Base-by-base conservation (phyloP, 2,329 filamentous ascomycete species). In the Botrytis fabae region DNA sequence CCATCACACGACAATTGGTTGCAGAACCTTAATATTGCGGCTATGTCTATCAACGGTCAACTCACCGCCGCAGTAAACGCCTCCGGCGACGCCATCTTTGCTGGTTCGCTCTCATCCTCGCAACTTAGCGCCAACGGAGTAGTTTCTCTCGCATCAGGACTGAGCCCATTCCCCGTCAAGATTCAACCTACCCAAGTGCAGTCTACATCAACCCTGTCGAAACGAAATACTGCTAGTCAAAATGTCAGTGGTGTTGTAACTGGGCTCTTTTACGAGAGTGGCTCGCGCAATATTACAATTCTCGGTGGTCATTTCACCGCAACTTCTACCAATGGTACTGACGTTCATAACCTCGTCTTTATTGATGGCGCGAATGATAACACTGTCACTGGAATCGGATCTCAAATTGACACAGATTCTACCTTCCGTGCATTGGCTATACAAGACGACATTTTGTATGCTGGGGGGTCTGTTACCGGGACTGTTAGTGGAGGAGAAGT, bases 1-100 rank as follows among this genome's bases (percentile, higher is more conserved):
- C 93, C 93, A 4, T 97, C 94, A 5, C 86, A 88, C 75, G 87
- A 86, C 73, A 96, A 96, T 80, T 99, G 96, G 96, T 85, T 99
- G 25, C 90, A 94, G 80, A 96, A 97, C 77, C 83, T 98, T 28
- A 82, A 90, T 51, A 84, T 89, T 10, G 83, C 88, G 12, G 86
- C 90, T 46, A 90, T 93, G 71, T 85, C 88, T 10, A 88, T 97
- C 78, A 86, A 87, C 73, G 97, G 96, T 54, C 84, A 90, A 72
- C 86, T 99, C 63, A 92, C 91, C 28, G 88, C 93, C 10, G 85
- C 91, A 57, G 86, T 93, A n/a, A 85, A 91, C 70, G 84, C 94
- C 32, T 86, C 90, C 1, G 75, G 73, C 61, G 86, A 85, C 66
- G 88, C 90, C 25, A 85, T 98, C 46, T 94, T 94, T 80, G 93